These are phyloP conservation scores for Bretschneidera sinensis DNA, from an alignment of 345 rosid species.

Conservation along the genomic window DNA sequence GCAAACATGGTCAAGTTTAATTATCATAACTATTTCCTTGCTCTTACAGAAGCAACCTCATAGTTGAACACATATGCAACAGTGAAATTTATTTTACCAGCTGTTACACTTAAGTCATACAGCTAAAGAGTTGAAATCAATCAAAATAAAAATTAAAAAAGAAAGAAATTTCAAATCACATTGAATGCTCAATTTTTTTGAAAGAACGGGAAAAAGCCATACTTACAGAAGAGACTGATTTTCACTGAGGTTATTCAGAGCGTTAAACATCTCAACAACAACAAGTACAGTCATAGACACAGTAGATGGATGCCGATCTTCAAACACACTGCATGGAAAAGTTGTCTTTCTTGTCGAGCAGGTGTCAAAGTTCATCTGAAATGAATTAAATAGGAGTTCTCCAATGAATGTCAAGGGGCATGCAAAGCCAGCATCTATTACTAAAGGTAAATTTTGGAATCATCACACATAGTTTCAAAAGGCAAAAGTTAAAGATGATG, in stretches of 20 bases:
- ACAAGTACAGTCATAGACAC: conserved; percentile 98
- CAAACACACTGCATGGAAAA: conserved; percentile 90
- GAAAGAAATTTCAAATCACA: neutral
- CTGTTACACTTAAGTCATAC: neutral
- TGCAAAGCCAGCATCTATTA: neutral
- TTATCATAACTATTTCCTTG: neutral
- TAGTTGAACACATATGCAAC: neutral
- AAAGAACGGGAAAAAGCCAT: conserved; percentile 5
- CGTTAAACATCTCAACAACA: conserved; percentile 99
- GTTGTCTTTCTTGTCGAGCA: conserved; percentile 79
- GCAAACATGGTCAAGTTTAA: neutral
- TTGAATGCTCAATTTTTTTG: neutral
- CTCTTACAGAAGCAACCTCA: neutral
- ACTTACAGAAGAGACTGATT: conserved; percentile 96
- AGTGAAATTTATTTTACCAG: too few species aligned
- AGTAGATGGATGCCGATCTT: conserved; percentile 94
- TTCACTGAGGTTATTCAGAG: conserved; percentile 97
- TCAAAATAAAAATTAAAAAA: neutral
- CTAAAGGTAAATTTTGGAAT: too few species aligned
- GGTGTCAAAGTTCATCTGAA: conserved; percentile 91
- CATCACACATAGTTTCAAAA: neutral
- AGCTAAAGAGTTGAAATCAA: neutral
- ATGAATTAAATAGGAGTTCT: conserved; percentile 5
- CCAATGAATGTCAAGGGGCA: neutral
- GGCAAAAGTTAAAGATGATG: neutral